A percentile compares a stretch with the other conserved stretches of the same genome.
phyloP scores from a whole-genome alignment of 2,329 filamentous ascomycete genomes.

The Sclerotinia subarctica region DNA sequence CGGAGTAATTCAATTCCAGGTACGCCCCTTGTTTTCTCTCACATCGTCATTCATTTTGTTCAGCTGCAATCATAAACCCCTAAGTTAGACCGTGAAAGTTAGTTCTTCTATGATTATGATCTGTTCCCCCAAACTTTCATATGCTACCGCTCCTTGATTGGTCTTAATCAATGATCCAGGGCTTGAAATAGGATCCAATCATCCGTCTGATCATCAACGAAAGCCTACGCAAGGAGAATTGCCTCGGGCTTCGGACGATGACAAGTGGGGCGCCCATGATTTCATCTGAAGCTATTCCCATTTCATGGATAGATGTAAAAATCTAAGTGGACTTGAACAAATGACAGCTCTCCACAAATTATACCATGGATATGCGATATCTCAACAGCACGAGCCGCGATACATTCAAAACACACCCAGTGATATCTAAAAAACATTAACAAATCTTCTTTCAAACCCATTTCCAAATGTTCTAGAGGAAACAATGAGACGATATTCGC shows the following conservation, averaged over 20 bases:
- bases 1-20: not conserved
- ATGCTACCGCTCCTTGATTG: not conserved
- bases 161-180: not conserved
- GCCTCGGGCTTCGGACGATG: not conserved
- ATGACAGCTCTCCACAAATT: slow-evolving; percentile 15
- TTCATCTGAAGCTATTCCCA: slow-evolving; percentile 19
- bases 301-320: slow-evolving; percentile 18
- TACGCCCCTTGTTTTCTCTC: not conserved
- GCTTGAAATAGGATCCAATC: not conserved
- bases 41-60: not conserved
- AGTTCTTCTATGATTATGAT: not conserved
- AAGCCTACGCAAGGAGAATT: not conserved
- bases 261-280: not conserved
- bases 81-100: not conserved
- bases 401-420: slow-evolving; percentile 3
- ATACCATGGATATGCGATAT: not conserved
- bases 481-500: not conserved
- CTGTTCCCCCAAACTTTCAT: not conserved
- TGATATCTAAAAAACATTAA: not conserved
- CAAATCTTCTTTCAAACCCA: not conserved
- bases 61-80: not conserved
- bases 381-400: not conserved
- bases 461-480: not conserved
- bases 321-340: not conserved
- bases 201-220: not conserved